Evolutionary conservation across 192 early-diverging fungal genomes (phyloP), one percentile per base, ranked within the genome.

Genomic region (Linderina pennispora): DNA sequence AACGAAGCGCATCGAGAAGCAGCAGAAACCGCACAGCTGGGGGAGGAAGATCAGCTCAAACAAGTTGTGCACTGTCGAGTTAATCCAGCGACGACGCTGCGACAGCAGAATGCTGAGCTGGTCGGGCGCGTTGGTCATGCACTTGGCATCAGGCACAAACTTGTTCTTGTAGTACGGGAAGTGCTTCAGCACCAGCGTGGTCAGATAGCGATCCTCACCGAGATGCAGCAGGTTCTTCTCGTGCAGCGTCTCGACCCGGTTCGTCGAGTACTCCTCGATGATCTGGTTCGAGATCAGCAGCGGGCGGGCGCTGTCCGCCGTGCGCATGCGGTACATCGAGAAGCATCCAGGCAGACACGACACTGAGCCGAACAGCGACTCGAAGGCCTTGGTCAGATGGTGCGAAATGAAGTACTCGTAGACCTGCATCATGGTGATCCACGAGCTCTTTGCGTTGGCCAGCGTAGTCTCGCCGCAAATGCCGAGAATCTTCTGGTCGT

Each of bases 11-110:
- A 98, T 92, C 25, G 92, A 96, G 74, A 95, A 96, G 74, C 91
- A 93, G 65, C 92, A 86, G 79, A 90, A 93, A 21, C 96, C 94
- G 47, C 96, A 97, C 14, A 97, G 85, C 60, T 92, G 89, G 16
- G 87, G 87, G 50, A 99, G 74, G 54, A 91, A 77, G 21, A 93
- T 64, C 33, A 99, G 76, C 64, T 99, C 97, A 55, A 96, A 82
- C 58, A 97, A 75, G 61, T 99, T 99, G 78, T 99, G 97, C 7
- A 99, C 88, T 3, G 97, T 99, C 31, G 94, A 97, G 77, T 99
- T 99, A 58, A 99, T 99, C 97, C 97, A 99, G 54, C 97, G 88
- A 73, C 97, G 91, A 47, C 97, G 87, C 66, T 99, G 97, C 4
- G 97, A 99, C 20, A 99, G 64, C 39, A 99, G 66, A 23, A 99